Percentiles rank a stretch among this genome's conserved stretches.
Conservation (phyloP, 73 alveolate species). For the Tetrahymena borealis region DNA sequence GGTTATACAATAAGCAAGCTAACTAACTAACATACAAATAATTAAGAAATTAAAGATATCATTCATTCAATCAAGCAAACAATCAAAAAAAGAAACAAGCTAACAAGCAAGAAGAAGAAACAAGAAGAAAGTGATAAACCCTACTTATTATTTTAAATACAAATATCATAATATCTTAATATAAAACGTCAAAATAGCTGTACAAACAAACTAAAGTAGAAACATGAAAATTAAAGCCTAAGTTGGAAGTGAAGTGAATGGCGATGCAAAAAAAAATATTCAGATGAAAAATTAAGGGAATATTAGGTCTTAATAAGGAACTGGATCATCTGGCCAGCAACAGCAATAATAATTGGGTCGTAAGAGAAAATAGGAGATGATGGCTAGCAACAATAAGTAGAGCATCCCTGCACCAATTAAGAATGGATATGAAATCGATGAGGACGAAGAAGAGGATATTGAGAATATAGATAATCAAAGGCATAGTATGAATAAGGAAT, state of each 20-base stretch:
- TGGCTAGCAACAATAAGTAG: background rate
- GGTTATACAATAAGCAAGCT: background rate
- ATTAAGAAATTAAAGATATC: too few species aligned
- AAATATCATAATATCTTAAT: background rate
- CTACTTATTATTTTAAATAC: background rate
- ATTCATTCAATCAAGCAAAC: background rate
- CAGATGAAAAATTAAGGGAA: background rate
- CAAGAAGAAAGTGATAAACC: background rate
- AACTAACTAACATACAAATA: background rate
- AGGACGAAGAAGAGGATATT: background rate
- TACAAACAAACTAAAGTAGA: background rate
- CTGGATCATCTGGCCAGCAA: background rate
- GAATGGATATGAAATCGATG: background rate
- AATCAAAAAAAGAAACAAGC: background rate
- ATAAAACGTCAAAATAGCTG: background rate
- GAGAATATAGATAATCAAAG: background rate
- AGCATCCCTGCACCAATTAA: background rate
- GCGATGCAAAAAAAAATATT: background rate
- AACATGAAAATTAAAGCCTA: background rate
- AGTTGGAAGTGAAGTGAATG: background rate
- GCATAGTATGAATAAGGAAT: background rate
- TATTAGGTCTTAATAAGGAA: background rate
- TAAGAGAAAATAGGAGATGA: background rate
- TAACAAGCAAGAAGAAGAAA: background rate
- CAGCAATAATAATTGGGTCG: background rate